Evolutionary conservation across 192 early-diverging fungal species (phyloP), one percentile per base, ranked within the genome.

Genomic region (Podila epicladia): DNA sequence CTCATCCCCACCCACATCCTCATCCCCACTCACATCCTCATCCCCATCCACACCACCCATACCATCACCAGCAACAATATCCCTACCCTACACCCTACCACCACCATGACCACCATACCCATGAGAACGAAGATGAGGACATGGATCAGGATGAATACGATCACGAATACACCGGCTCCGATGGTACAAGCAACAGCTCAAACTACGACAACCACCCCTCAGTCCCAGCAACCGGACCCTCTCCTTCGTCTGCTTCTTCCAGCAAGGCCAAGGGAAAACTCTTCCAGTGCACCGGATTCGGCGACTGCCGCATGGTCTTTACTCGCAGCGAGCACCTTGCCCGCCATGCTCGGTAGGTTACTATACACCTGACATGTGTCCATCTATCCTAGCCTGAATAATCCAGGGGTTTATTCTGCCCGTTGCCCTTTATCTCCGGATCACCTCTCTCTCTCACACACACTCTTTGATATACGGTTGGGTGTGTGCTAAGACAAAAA

Each of bases 261-360:
- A 9, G 45, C 41, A 79, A 79, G 59, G 28, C 59, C 32, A 79
- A 79, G 53, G 76, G 76, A 37, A 88, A 86, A 49, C 51, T 84
- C 12, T 88, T 88, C 58, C 87, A 88, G 70, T 88, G 87, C 65
- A 75, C 85, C 4, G 87, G 87, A 26, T 88, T 82, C 72, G 87
- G 87, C 24, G 82, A 84, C 65, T 88, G 87, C 61, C 58, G 67
- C n/a, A 88, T 88, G 87, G 84, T 86, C 9, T 88, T 88, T 58
- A 86, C 87, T 59, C 83, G 87, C 31, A 84, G 85, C 48, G 87
- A 88, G 67, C 87, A 88, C 67, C 59, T 88, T 17, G 87, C 87
- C 58, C 82, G 87, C 57, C 86, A 87, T 80, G 82, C 76, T 75
- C 58, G 82, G 82, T 83, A 78, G 69, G 82, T n/a, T 13, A 51